Conservation (phyloP, 371 early-diverging fungal genomes). For the Mucor irregularis region DNA sequence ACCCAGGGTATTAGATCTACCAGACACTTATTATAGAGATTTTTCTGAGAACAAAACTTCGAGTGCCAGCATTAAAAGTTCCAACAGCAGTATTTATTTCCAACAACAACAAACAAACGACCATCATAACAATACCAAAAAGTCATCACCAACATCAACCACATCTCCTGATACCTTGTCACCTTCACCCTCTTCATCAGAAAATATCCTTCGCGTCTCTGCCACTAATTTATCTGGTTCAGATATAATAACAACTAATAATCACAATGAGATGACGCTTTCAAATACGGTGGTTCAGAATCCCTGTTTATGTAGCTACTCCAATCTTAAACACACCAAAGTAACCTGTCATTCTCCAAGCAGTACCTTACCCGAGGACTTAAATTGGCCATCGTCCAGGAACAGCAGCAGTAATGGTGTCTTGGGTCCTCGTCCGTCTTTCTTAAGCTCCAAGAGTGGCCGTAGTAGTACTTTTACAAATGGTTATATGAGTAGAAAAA, state of each 20-base stretch:
- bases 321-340: too few relatives aligned
- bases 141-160: neutral
- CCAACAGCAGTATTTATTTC: neutral
- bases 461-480: too few relatives aligned
- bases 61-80: neutral
- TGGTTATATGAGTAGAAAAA: too few relatives aligned
- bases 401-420: too few relatives aligned
- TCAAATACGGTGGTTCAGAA: too few relatives aligned
- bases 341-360: too few relatives aligned
- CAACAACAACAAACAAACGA: neutral
- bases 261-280: neutral
- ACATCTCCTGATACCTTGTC: neutral
- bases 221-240: constrained; percentile 12
- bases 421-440: too few relatives aligned
- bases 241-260: constrained; percentile 3
- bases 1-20: constrained; percentile 11
- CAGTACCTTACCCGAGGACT: too few relatives aligned
- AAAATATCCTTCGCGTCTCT: neutral
- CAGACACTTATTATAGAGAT: neutral
- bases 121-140: neutral
- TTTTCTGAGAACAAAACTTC: neutral
- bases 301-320: neutral
- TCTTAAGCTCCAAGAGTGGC: too few relatives aligned
- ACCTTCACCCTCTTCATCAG: neutral
- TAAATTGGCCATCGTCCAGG: too few relatives aligned